These are phyloP conservation scores for Aspergillus neotritici DNA, from an alignment of 2,329 filamentous ascomycete genomes.

Conservation along the genomic window DNA sequence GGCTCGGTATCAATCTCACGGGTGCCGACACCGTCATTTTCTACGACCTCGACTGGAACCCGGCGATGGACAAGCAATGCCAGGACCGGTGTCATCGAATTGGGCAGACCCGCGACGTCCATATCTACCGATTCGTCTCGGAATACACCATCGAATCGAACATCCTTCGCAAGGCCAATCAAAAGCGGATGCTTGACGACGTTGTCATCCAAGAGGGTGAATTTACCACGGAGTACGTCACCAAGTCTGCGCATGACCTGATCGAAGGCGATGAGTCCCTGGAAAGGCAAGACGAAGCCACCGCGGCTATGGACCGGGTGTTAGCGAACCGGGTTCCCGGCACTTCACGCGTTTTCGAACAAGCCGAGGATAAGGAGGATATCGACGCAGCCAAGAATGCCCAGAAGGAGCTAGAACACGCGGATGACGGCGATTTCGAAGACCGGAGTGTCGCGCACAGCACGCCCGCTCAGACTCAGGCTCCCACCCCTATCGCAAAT, in stretches of 20 bases:
- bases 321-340: slow-evolving; percentile 63
- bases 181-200: slow-evolving; percentile 96
- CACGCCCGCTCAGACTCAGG: slow-evolving; percentile 30
- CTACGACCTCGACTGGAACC: slow-evolving; percentile 99
- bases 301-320: slow-evolving; percentile 79
- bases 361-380: slow-evolving; percentile 89
- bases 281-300: slow-evolving; percentile 66
- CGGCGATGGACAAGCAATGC: slow-evolving; percentile 98
- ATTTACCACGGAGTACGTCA: slow-evolving; percentile 96
- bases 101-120: slow-evolving; percentile 92
- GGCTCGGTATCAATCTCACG: slow-evolving; percentile 91
- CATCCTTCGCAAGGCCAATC: slow-evolving; percentile 90
- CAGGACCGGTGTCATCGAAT: slow-evolving; percentile 97
- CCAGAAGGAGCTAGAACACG: slow-evolving; percentile 77
- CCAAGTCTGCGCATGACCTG: slow-evolving; percentile 67
- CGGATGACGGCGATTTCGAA: slow-evolving; percentile 78
- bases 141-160: slow-evolving; percentile 97
- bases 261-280: slow-evolving; percentile 52
- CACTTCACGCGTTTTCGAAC: slow-evolving; percentile 70
- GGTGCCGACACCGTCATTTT: slow-evolving; percentile 98
- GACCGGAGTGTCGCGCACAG: slow-evolving; percentile 49
- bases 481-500: slow-evolving; percentile 32
- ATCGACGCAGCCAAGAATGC: slow-evolving; percentile 80
- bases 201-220: slow-evolving; percentile 97
- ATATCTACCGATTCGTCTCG: slow-evolving; percentile 91